Conservation (phyloP, 2,329 filamentous ascomycete genomes). For the Leptographium galeiforme region DNA sequence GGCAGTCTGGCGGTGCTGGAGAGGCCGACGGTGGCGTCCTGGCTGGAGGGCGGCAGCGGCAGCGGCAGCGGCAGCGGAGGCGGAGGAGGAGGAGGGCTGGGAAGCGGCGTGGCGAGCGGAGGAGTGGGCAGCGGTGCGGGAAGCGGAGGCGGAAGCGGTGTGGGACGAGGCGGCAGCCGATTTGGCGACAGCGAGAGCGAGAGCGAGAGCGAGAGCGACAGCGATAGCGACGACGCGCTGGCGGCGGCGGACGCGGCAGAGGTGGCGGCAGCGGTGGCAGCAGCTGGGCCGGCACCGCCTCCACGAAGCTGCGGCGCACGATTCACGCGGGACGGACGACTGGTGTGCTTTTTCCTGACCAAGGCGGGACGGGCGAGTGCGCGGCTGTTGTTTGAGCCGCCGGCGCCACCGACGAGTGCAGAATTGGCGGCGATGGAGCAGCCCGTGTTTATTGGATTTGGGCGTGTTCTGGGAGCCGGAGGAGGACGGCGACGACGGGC, state of each 20-base stretch:
- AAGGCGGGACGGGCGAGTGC: constrained; percentile 47
- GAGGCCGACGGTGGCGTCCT: constrained; percentile 44
- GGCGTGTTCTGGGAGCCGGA: constrained; percentile 6
- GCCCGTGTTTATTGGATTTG: constrained; percentile 13
- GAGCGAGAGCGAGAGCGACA: constrained; percentile 19
- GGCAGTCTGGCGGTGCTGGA: constrained; percentile 48
- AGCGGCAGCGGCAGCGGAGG: not conserved
- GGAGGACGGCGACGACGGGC: constrained; percentile 16
- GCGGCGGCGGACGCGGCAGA: not conserved
- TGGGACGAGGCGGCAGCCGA: not conserved
- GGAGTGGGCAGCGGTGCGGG: not conserved
- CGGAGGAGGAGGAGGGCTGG: not conserved
- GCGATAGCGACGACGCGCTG: constrained; percentile 21
- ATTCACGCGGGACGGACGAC: constrained; percentile 47
- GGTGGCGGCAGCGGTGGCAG: not conserved
- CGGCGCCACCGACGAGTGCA: constrained; percentile 19
- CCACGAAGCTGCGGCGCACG: constrained; percentile 46
- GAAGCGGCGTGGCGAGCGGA: constrained; percentile 20
- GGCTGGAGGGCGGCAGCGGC: constrained; percentile 24
- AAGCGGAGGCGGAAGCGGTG: not conserved
- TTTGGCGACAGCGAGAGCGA: constrained; percentile 34
- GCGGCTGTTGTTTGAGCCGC: constrained; percentile 29
- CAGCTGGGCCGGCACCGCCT: constrained; percentile 35
- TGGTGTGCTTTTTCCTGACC: constrained; percentile 57
- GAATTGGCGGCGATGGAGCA: constrained; percentile 9